These are phyloP conservation scores for Darksidea phi DNA, from an alignment of 495 filamentous ascomycete genomes.

Conservation along the genomic window DNA sequence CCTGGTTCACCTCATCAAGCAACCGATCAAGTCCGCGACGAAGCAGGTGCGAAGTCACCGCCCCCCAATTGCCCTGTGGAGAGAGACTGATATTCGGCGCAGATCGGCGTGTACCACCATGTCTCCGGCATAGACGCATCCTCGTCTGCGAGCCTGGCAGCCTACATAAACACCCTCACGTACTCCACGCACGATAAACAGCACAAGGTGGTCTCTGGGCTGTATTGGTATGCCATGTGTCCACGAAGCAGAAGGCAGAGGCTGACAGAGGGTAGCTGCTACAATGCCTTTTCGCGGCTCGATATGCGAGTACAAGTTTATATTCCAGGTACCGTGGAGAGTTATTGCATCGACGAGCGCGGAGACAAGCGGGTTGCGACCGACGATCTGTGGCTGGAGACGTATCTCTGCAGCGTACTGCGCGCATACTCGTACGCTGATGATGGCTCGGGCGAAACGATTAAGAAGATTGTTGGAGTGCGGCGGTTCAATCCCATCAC, in stretches of 20 bases:
- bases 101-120: constrained; percentile 96
- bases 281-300: constrained; percentile 97
- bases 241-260: not conserved
- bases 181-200: constrained; percentile 83
- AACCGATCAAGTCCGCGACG: constrained; percentile 61
- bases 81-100: constrained; percentile 9
- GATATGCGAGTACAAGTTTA: constrained; percentile 98
- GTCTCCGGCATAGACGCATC: constrained; percentile 97
- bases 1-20: constrained; percentile 90
- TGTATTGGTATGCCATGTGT: constrained; percentile 70
- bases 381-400: constrained; percentile 93
- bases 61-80: not conserved
- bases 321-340: constrained; percentile 91
- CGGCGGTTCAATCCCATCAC: constrained; percentile 95
- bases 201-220: constrained; percentile 85
- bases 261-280: constrained; percentile 63
- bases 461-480: constrained; percentile 90
- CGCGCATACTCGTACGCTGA: constrained; percentile 95
- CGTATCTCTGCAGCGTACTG: constrained; percentile 90
- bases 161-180: constrained; percentile 96
- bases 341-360: constrained; percentile 93
- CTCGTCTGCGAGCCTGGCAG: constrained; percentile 91
- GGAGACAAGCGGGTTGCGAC: constrained; percentile 90
- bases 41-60: constrained; percentile 57
- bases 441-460: constrained; percentile 84